Evolutionary conservation across 2,329 filamentous ascomycete species (phyloP), one percentile per base, ranked within the genome.

Genomic region (Byssothecium circinans): DNA sequence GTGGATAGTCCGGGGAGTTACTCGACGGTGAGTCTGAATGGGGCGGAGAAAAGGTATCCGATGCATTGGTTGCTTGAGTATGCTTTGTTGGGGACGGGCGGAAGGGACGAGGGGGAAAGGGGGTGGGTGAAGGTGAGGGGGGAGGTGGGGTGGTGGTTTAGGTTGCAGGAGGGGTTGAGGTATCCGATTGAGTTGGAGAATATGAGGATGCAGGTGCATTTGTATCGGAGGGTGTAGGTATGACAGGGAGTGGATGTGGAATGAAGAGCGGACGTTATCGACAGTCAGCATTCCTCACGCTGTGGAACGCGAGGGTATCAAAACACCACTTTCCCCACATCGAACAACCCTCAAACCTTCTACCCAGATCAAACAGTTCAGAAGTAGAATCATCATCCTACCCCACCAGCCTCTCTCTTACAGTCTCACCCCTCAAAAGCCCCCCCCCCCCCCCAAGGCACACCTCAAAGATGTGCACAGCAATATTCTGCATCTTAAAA

Each of bases 1-100:
- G 85, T 96, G 3, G 92, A 99, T 69, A 96, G 90, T 58, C 90
- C 94, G 0, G 94, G 94, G 1, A 95, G 87, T 70, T 97, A 97
- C 71, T 94, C 91, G 0, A 89, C 91, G 47, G 81, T 95, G 3
- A 82, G 81, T 0, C 70, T 96, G 0, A 74, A 74, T 20, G 73
- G 72, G 0, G 57, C 72, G 2, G 65, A 79, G 53, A 80, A 81
- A 81, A 84, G 81, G 52, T 97, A 97, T 66, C 92, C 92, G 0
- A 97, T 96, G 91, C 86, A 89, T 61, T 96, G 91, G 85, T 75
- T 99, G 14, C 76, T 99, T 2, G 87, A 96, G 61, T 88, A 94
- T 65, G 88, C 89, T 2, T 72, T 99, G 17, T 69, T 89, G 11
- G 52, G 48, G n/a, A 52, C 60, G 29, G 46, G 45, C 12, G 48